phyloP scores from a whole-genome alignment of 441 rosid genomes.

The Adansonia rubrostipa region DNA sequence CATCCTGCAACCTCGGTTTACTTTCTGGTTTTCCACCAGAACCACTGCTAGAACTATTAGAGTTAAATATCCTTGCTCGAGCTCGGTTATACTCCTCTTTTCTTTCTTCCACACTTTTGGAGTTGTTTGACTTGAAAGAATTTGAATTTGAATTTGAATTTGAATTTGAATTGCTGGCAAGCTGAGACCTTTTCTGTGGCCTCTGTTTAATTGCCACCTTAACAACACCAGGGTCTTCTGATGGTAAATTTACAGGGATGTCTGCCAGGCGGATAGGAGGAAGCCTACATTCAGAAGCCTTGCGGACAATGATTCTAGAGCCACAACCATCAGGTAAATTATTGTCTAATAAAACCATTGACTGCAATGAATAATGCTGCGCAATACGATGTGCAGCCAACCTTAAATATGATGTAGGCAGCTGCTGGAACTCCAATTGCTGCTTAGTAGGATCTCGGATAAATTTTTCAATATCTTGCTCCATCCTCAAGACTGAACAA shows the following conservation, averaged over 20 bases:
- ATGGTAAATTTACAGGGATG: constrained; percentile 70
- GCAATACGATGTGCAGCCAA: constrained; percentile 92
- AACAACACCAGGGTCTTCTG: constrained; percentile 52
- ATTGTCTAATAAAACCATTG: constrained; percentile 80
- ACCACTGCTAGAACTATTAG: constrained; percentile 36
- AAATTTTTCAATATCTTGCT: constrained; percentile 80
- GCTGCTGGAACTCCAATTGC: constrained; percentile 79
- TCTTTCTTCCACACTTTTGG: constrained; percentile 83
- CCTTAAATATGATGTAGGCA: constrained; percentile 80
- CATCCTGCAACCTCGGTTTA: constrained; percentile 55
- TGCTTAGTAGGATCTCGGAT: constrained; percentile 62
- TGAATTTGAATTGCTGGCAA: constrained; percentile 40
- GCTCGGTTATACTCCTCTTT: constrained; percentile 86
- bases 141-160: constrained; percentile 6
- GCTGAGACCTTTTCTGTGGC: constrained; percentile 60
- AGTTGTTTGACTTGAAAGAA: constrained; percentile 52
- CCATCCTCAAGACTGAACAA: constrained; percentile 70
- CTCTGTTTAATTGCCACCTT: constrained; percentile 84
- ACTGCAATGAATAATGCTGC: constrained; percentile 79
- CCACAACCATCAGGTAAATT: constrained; percentile 68
- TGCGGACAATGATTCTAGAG: constrained; percentile 69
- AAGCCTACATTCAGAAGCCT: constrained; percentile 63
- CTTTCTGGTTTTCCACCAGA: constrained; percentile 27
- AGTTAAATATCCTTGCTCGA: constrained; percentile 78
- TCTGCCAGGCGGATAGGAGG: constrained; percentile 73